Evolutionary conservation across 2,329 filamentous ascomycete species (phyloP).

Genomic region (Fusarium sp.): DNA sequence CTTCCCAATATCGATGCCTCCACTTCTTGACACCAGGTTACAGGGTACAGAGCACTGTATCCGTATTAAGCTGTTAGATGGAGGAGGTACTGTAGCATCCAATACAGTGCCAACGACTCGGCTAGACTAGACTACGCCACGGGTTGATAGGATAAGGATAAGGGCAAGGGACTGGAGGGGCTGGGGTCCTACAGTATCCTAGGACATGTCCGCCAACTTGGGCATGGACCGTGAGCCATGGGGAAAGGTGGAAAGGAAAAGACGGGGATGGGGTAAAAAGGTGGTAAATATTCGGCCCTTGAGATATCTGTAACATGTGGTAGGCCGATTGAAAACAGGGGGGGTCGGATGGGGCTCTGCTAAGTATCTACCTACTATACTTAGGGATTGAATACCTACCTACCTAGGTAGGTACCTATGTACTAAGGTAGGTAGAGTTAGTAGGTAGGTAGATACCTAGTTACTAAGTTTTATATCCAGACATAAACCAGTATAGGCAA

Average conservation of each 20-base stretch:
- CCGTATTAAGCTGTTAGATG: constrained; percentile 28
- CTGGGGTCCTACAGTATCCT: constrained; percentile 14
- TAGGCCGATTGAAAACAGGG: constrained; percentile 37
- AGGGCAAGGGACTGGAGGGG: constrained; percentile 32
- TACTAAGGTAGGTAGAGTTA: no score
- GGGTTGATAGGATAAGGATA: constrained; percentile 29
- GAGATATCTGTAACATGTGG: constrained; percentile 39
- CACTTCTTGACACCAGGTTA: constrained; percentile 37
- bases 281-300: constrained; percentile 39
- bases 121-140: constrained; percentile 15
- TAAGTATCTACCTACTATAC: no score
- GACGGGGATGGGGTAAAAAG: constrained; percentile 39
- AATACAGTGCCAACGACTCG: constrained; percentile 22
- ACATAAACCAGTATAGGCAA: neutral
- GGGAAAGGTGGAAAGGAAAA: constrained; percentile 18
- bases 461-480: neutral
- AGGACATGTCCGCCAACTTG: constrained; percentile 17
- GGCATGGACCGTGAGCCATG: constrained; percentile 6
- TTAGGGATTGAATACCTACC: no score
- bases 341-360: constrained; percentile 42
- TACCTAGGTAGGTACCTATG: no score
- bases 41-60: constrained; percentile 7
- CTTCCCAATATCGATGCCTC: constrained; percentile 33
- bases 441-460: no score
- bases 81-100: constrained; percentile 4